Base-by-base conservation (phyloP, 179 eudicot species). In the Pouteria campechiana region DNA sequence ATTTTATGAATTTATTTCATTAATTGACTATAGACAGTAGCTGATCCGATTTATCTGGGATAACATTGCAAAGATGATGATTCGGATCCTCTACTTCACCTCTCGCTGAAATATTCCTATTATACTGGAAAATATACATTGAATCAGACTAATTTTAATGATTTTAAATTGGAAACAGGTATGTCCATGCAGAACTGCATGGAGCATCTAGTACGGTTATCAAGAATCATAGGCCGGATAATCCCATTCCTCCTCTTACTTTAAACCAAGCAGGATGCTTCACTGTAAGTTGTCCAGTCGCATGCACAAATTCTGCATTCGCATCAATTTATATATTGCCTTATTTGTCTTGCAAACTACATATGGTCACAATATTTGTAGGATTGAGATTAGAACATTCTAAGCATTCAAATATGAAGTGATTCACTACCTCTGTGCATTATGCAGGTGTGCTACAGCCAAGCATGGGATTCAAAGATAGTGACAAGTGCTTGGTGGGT, bases 401-500 rank as follows among this genome's bases (percentile, higher is more conserved):
- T n/a, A n/a, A n/a, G n/a, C n/a, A n/a, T n/a, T n/a, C n/a, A n/a
- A n/a, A n/a, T n/a, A n/a, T n/a, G n/a, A n/a, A n/a, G n/a, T n/a
- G n/a, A 38, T 23, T 14, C 12, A 17, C 33, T 17, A 9, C 41
- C 16, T 28, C 22, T 35, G 9, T 52, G n/a, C 30, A 15, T 48
- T 25, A 15, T 75, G 48, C 49, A 90, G 98, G 98, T 90, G 62
- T 90, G 98, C 70, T 93, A 78, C 52, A 90, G 98, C 70, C 75
- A 81, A 63, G 98, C 98, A 45, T 90, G 98, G 98, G 77, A 90
- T 68, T 81, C 98, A 34, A 90, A 90, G 75, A 90, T 90, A 48
- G 95, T 90, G 19, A 90, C 98, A 12, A 90, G 98, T 72, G 98
- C 98, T 55, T 90, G 98, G 98, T 90, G 98, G 98, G 98, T 90